phyloP scores from a whole-genome alignment of 768 basidiomycete genomes.

The Cystofilobasidium ferigula region DNA sequence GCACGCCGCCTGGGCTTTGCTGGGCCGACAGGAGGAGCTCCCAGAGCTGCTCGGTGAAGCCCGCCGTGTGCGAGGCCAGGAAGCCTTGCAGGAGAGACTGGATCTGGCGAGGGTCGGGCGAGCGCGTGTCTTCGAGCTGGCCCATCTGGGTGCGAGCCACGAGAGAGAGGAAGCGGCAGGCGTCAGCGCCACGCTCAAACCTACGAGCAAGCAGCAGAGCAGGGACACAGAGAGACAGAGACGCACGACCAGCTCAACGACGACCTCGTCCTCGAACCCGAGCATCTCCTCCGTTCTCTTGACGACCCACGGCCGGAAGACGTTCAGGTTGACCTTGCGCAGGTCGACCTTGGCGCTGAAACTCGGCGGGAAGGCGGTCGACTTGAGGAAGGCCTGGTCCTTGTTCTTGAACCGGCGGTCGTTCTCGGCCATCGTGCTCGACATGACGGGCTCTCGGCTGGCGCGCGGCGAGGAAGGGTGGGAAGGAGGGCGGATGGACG shows the following conservation, averaged over 20 bases:
- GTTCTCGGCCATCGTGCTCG: conserved; percentile 39
- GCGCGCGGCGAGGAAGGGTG: background rate
- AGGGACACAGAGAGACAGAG: background rate
- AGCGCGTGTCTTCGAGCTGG: conserved; percentile 72
- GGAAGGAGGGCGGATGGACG: background rate
- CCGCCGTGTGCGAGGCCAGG: conserved; percentile 69
- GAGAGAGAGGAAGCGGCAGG: too few relatives aligned
- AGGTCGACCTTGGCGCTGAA: conserved; percentile 93
- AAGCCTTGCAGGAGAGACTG: conserved; percentile 91
- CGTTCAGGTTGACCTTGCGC: conserved; percentile 83
- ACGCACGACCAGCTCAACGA: conserved; percentile 70
- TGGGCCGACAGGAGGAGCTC: conserved; percentile 86
- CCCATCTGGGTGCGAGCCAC: conserved; percentile 47
- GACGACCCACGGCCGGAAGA: conserved; percentile 90
- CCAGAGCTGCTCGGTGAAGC: conserved; percentile 85
- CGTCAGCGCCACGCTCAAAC: background rate
- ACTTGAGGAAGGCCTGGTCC: conserved; percentile 74
- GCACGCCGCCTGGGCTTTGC: conserved; percentile 74
- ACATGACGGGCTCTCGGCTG: conserved; percentile 15
- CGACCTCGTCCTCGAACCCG: conserved; percentile 92
- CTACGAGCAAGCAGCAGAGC: background rate
- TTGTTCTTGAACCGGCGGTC: conserved; percentile 91
- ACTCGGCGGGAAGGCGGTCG: conserved; percentile 78
- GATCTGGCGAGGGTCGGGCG: conserved; percentile 87
- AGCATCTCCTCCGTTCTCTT: conserved; percentile 82